Percentiles rank a stretch among this genome's conserved stretches.
phyloP scores from a whole-genome alignment of 1,284 basidiomycete genomes.

The Marasmius fiardii region DNA sequence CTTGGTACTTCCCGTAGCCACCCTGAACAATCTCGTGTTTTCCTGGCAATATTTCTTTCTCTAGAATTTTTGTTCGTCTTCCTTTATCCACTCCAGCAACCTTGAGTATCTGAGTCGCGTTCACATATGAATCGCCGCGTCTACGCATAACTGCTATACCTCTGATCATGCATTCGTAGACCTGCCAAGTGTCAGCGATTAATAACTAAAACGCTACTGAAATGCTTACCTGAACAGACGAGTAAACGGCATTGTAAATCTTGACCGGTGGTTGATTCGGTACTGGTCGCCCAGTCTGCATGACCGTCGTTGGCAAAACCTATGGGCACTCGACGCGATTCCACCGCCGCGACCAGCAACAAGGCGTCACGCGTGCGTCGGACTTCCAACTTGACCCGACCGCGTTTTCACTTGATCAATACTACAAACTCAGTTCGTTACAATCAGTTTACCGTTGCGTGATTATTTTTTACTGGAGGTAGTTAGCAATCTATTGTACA shows the following conservation, averaged over 20 bases:
- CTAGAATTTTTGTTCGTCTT: slow-evolving; percentile 93
- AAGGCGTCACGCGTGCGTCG: slow-evolving; percentile 3
- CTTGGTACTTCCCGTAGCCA: slow-evolving; percentile 99
- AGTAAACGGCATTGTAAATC: slow-evolving; percentile 88
- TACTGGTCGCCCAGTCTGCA: slow-evolving; percentile 8
- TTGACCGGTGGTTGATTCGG: slow-evolving; percentile 62
- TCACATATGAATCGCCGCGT: slow-evolving; percentile 90
- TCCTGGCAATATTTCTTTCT: slow-evolving; percentile 95
- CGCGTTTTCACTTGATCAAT: not conserved
- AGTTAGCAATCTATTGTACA: not conserved
- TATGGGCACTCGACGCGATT: slow-evolving; percentile 6
- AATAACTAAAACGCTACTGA: slow-evolving; percentile 18
- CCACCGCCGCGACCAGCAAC: not conserved
- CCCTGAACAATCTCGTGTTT: slow-evolving; percentile 99
- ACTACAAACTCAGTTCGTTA: not conserved
- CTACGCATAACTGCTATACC: slow-evolving; percentile 99
- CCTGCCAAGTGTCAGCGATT: slow-evolving; percentile 51
- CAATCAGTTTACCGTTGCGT: not conserved
- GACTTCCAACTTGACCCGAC: not conserved
- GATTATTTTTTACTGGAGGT: not conserved
- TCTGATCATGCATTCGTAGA: slow-evolving; percentile 95
- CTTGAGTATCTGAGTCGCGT: slow-evolving; percentile 99
- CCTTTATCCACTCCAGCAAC: slow-evolving; percentile 99
- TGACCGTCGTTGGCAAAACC: not conserved
- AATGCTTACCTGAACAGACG: slow-evolving; percentile 78